These are phyloP conservation scores for Borovskyia barvae DNA, from an alignment of 208 protist genomes.

Conservation along the genomic window DNA sequence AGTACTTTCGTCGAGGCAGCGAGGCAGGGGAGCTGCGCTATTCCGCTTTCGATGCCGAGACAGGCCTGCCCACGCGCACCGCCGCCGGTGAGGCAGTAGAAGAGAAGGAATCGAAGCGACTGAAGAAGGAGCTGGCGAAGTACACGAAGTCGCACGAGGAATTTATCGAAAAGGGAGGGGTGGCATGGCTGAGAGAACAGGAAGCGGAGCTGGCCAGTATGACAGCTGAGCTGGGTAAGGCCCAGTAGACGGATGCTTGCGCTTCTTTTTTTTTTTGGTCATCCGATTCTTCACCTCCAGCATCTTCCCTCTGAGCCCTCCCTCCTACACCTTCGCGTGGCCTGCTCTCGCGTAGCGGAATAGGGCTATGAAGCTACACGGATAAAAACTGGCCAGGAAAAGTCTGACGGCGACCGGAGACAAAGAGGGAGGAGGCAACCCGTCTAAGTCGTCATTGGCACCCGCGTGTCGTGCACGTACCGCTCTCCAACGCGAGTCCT, in stretches of 20 bases:
- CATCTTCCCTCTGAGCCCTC: neutral
- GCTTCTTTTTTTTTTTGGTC: slow-evolving; percentile 2
- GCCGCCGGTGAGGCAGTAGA: slow-evolving; percentile 37
- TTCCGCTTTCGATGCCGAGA: slow-evolving; percentile 45
- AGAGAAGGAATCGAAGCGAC: slow-evolving; percentile 73
- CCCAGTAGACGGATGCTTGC: too few relatives aligned
- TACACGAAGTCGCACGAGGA: slow-evolving; percentile 70
- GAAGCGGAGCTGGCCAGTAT: slow-evolving; percentile 44
- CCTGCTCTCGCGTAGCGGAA: too few relatives aligned
- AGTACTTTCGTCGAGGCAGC: slow-evolving; percentile 42
- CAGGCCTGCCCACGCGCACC: slow-evolving; percentile 46
- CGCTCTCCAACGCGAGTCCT: too few relatives aligned
- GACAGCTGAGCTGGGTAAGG: slow-evolving; percentile 20
- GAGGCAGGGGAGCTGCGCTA: slow-evolving; percentile 29
- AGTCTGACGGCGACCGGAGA: too few relatives aligned
- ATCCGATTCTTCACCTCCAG: neutral
- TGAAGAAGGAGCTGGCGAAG: slow-evolving; percentile 68
- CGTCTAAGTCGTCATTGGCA: too few relatives aligned
- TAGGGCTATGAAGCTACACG: too few relatives aligned
- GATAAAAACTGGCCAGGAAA: too few relatives aligned
- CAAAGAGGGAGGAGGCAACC: too few relatives aligned
- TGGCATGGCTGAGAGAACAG: slow-evolving; percentile 50
- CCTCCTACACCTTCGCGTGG: neutral
- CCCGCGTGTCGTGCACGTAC: too few relatives aligned
- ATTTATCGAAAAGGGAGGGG: slow-evolving; percentile 57